Conservation (phyloP, 2,329 filamentous ascomycete species). For the Graphiopsis chlorocephala region DNA sequence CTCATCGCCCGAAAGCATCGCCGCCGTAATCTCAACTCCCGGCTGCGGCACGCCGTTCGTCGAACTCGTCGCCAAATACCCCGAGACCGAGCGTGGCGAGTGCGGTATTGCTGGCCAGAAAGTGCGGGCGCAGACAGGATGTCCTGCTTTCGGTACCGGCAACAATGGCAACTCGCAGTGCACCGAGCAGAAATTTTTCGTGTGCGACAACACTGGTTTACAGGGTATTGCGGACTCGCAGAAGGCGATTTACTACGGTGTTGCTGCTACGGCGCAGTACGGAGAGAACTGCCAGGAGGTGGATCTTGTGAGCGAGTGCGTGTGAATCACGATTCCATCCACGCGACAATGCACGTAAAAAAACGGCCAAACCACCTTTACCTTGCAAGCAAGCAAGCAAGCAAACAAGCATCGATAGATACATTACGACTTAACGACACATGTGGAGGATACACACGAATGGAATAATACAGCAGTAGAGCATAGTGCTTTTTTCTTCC, state of each 20-base stretch:
- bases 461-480: not conserved
- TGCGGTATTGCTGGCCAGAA: constrained; percentile 11
- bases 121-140: constrained; percentile 12
- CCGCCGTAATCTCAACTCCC: constrained; percentile 5
- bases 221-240: constrained; percentile 13
- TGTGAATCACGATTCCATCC: not conserved
- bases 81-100: not conserved
- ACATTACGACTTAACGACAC: not conserved
- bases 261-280: constrained; percentile 3
- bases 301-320: constrained; percentile 15
- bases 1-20: not conserved
- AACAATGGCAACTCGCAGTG: constrained; percentile 4
- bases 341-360: not conserved
- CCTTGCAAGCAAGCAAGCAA: not conserved
- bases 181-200: constrained; percentile 14
- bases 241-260: constrained; percentile 10
- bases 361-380: not conserved
- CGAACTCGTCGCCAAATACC: not conserved
- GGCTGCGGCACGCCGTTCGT: constrained; percentile 14
- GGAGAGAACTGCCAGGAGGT: constrained; percentile 13
- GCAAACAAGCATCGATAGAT: too few species aligned
- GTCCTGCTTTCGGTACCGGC: constrained; percentile 10
- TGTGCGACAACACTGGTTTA: constrained; percentile 4
- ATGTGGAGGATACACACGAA: not conserved
- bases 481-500: not conserved